Base-by-base conservation (phyloP, 345 rosid genomes). In the Camelina laxa region DNA sequence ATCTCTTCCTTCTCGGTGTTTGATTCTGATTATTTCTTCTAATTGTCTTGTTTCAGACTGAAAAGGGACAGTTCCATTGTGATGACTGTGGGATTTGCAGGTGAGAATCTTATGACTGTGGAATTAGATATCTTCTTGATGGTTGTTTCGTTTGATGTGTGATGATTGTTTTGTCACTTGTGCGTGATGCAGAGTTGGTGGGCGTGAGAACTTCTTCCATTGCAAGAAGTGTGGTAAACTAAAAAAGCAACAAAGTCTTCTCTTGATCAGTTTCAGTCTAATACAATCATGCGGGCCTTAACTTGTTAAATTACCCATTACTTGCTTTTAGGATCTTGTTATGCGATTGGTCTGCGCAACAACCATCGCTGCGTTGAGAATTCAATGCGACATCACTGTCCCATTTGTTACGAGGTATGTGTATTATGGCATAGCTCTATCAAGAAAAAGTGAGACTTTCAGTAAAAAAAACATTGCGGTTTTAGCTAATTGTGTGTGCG, bases 81-180 rank as follows among this genome's bases (percentile, higher is more conserved):
- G 82, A 95, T 72, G 97, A 92, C 16, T 95, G 99, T 84, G 98
- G 99, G 15, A 95, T 95, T 81, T 95, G 99, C 84, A 87, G 98
- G 98, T 92, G 41, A 66, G 47, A 49, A 24, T 16, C 33, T 21
- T 0, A 38, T 38, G 41, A 38, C 41, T 38, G 12, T 36, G 41
- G 41, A 38, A 38, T 9, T 38, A 38, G 13, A 9, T 38, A 38
- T 38, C 41, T 38, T 38, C 41, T 38, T 38, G 10, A 38, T 38
- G 41, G 35, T 51, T 60, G 49, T 14, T 33, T 44, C 39, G 6
- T 44, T 56, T 57, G 19, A 38, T 60, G 44, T 57, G 24, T 59
- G 11, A n/a, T 69, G 49, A 12, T 20, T 60, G 14, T 31, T 19
- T 39, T 76, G 35, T 56, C 4, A 8, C 42, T 69, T 24, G 39